Base-by-base conservation (phyloP, 805 yeast species). In the Wickerhamomyces silvicola region DNA sequence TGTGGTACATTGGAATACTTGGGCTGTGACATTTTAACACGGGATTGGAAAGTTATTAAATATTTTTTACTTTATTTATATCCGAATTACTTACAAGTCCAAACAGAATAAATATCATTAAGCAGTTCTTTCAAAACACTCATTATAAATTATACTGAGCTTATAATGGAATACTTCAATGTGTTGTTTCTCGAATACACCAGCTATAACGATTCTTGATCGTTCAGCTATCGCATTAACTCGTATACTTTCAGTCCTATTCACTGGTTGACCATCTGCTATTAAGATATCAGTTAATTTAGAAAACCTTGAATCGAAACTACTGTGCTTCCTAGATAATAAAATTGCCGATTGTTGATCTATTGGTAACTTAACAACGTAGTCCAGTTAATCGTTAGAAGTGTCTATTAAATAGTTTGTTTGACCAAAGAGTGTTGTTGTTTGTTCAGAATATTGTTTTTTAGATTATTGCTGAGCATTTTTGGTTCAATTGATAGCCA, bases 311-410 rank as follows among this genome's bases (percentile, higher is more conserved):
- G 38, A 39, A 35, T 72, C 77, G 12, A 72, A 41, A 5, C 58
- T 59, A 26, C 55, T 50, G 6, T 70, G 35, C 6, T 65, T 38
- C 21, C 55, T 56, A 23, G 70, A 54, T 26, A 72, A 38, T 46
- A 61, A 47, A 22, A 65, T 28, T 21, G 64, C 39, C 19, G 60
- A 45, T 33, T 51, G 48, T 32, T 50, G 38, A 33, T 43, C 23
- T 33, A 64, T 38, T 28, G 62, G 41, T 39, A 61, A 61, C 41
- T 67, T 75, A 10, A 60, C 66, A 7, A 78, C 42, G 43, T 71
- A 81, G 41, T 80, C 88, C 29, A 75, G 66, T 18, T 80, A 47
- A 39, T 81, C 87, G 30, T 81, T 85, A 30, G 84, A 71, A 3
- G 82, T 64, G 24, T 68, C 66, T 16, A 84, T 59, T 12, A 81